Conservation (phyloP, 345 rosid genomes). For the Eucalyptus albens region DNA sequence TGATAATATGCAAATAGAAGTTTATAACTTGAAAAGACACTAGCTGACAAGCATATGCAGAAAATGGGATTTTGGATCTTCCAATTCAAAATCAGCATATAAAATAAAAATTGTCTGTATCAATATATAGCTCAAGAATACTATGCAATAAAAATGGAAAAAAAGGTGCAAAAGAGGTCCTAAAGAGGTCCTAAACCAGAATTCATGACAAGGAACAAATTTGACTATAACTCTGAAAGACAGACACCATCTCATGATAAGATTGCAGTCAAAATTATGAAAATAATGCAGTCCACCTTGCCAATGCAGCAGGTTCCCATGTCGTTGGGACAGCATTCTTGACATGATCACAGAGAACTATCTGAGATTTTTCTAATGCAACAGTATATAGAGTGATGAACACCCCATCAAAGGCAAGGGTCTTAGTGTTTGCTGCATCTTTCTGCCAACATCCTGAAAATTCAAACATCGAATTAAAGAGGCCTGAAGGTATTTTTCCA, state of each 20-base stretch:
- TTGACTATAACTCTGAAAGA: background rate
- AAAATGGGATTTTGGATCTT: background rate
- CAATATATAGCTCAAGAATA: background rate
- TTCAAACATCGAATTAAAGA: conserved; percentile 83
- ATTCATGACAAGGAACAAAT: background rate
- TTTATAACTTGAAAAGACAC: background rate
- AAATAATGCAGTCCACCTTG: conserved; percentile 34
- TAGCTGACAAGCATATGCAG: background rate
- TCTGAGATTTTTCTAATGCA: conserved; percentile 80
- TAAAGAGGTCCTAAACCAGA: background rate
- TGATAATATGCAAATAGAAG: background rate
- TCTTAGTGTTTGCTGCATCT: conserved; percentile 88
- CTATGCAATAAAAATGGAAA: background rate
- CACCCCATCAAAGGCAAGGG: conserved; percentile 86
- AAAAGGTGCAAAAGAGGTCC: background rate
- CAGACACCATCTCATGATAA: background rate
- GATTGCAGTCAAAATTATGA: background rate
- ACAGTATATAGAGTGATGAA: conserved; percentile 73
- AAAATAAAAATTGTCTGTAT: background rate
- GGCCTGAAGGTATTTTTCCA: conserved; percentile 92
- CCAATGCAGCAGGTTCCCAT: conserved; percentile 92
- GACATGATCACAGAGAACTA: conserved; percentile 62
- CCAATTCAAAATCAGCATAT: background rate
- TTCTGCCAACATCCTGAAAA: conserved; percentile 90
- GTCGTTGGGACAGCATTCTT: conserved; percentile 74